Conservation (phyloP, 208 protist genomes). For the Crithidia fasciculata region DNA sequence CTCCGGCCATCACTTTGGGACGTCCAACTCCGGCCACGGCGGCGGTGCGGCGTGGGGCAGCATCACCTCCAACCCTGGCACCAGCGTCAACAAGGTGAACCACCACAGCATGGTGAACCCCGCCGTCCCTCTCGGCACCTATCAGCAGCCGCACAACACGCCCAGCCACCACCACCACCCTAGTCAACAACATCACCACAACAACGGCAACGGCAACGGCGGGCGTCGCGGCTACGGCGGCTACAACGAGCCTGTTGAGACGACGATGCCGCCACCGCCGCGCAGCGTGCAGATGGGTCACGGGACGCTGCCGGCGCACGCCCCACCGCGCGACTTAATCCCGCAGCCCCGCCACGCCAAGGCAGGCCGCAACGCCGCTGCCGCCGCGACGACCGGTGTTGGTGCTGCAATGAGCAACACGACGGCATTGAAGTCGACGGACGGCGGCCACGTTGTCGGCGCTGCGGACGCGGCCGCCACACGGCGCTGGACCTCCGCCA, state of each 20-base stretch:
- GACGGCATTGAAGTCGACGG: conserved; percentile 6
- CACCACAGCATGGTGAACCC: conserved; percentile 15
- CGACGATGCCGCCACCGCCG: conserved; percentile 34
- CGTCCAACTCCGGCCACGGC: conserved; percentile 8
- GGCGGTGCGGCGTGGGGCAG: conserved; percentile 13
- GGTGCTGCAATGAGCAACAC: too few relatives aligned
- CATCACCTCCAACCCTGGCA: conserved; percentile 11
- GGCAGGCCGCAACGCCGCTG: not conserved
- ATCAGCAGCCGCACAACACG: conserved; percentile 3
- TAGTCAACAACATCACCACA: not conserved
- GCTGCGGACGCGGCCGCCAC: conserved; percentile 4
- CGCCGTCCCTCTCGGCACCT: conserved; percentile 7
- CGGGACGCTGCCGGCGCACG: conserved; percentile 20
- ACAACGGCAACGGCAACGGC: conserved; percentile 1
- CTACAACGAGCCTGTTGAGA: conserved; percentile 13
- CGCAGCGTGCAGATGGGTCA: conserved; percentile 40
- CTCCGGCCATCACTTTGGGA: conserved; percentile 21
- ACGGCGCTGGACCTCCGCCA: conserved; percentile 17
- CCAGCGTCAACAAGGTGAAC: conserved; percentile 22
- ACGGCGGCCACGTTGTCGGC: not conserved
- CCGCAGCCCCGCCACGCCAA: conserved; percentile 35
- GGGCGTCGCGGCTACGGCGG: conserved; percentile 3
- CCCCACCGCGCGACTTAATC: conserved; percentile 20
- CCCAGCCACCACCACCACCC: conserved; percentile 11
- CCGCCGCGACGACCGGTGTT: not conserved